Evolutionary conservation across 768 basidiomycete genomes (phyloP), one percentile per base, ranked within the genome.

Genomic region (Dioszegia crocea): DNA sequence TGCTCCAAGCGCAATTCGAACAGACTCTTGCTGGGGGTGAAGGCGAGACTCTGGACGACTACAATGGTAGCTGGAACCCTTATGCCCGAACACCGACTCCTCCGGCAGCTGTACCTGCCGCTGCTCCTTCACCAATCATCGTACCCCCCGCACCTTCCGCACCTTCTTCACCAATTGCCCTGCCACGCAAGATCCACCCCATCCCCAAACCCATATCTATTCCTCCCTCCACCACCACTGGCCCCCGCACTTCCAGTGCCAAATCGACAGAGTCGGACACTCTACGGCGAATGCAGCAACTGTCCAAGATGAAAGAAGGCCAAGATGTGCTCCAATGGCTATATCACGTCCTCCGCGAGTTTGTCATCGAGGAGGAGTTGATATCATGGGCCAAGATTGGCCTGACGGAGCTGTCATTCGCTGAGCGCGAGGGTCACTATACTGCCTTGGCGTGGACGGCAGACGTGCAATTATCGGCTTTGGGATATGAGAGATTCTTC

Each of bases 261-360:
- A n/a, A n/a, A n/a, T n/a, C n/a, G n/a, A n/a, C n/a, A n/a, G n/a
- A n/a, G n/a, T n/a, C n/a, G n/a, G n/a, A 26, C n/a, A 23, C 4
- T 23, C 55, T 19, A 29, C 46, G 16, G 14, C 40, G 5, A 27
- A 17, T 24, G 23, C 41, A 23, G 26, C 48, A 6, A 29, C 29
- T 21, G 19, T 12, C 23, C 6, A 4, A 53, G 6, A 48, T 59
- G 27, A 45, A 36, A 10, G 40, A 57, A 14, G 67, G 59, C 12
- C 59, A 58, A 24, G 36, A 57, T 4, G 52, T 68, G 19, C 23
- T 66, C 17, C 60, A 66, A 36, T 71, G 67, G 67, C 44, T 71
- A 17, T 71, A 59, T 24, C 43, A 49, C 4, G 39, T 63, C 9
- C 31, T 71, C 23, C n/a, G 36, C 6, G 57, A 68, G 19, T 45